Evolutionary conservation across 805 yeast genomes (phyloP).

Genomic region (Saccharomyces cerevisiae): DNA sequence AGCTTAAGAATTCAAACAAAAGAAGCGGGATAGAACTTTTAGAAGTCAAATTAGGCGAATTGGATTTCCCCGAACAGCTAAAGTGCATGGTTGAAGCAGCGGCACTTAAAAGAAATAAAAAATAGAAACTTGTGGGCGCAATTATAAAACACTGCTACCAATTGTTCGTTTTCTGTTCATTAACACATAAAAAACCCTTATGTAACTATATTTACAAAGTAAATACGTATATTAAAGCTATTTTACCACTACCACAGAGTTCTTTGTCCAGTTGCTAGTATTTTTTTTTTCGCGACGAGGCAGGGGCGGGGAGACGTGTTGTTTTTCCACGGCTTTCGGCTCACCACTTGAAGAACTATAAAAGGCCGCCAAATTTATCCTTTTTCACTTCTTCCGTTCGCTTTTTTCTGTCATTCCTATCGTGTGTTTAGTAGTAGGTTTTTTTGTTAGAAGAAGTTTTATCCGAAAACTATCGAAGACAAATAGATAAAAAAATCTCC

Average conservation of each 20-base stretch:
- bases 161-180: background rate
- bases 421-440: no score
- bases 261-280: no score
- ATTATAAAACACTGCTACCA: background rate
- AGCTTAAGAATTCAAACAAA: constrained; percentile 29
- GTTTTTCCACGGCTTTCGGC: background rate
- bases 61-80: constrained; percentile 63
- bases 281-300: background rate
- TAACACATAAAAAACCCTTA: background rate
- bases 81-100: constrained; percentile 32
- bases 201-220: background rate
- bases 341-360: background rate
- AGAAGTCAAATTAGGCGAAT: constrained; percentile 50
- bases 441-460: no score
- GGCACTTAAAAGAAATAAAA: constrained; percentile 3
- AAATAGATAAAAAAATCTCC: constrained; percentile 1
- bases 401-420: background rate
- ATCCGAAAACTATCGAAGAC: background rate
- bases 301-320: background rate
- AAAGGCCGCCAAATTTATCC: background rate
- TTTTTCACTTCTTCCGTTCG: background rate
- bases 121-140: background rate
- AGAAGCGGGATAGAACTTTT: constrained; percentile 39
- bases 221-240: background rate
- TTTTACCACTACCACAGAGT: background rate